phyloP scores from a whole-genome alignment of 257 asterid species.

The Nicotiana paniculata region DNA sequence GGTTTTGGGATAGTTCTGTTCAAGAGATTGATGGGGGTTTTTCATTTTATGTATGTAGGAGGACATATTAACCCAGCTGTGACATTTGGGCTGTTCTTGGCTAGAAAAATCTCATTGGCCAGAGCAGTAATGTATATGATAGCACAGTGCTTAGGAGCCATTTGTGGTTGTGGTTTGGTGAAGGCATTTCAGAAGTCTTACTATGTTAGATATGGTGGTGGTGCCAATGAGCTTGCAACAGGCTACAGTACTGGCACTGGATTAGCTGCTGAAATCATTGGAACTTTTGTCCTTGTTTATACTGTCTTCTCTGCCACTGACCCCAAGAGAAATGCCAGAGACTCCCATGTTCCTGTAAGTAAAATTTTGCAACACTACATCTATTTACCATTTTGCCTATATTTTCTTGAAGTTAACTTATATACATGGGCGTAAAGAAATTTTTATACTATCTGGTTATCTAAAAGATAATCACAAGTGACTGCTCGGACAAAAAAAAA shows the following conservation, averaged over 20 bases:
- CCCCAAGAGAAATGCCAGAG: slow-evolving; percentile 64
- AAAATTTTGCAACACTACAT: background rate
- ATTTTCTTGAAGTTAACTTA: background rate
- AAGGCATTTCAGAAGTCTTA: slow-evolving; percentile 54
- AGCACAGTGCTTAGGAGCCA: slow-evolving; percentile 69
- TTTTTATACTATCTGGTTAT: background rate
- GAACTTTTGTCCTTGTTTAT: slow-evolving; percentile 60
- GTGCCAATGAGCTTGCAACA: slow-evolving; percentile 39
- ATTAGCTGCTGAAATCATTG: slow-evolving; percentile 64
- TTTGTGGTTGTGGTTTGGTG: slow-evolving; percentile 59
- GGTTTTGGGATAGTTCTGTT: background rate
- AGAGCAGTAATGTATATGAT: slow-evolving; percentile 52
- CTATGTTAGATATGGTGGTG: slow-evolving; percentile 49
- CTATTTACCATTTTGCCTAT: background rate
- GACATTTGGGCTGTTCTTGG: slow-evolving; percentile 56
- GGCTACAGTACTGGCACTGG: slow-evolving; percentile 66
- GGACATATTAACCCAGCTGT: slow-evolving; percentile 72
- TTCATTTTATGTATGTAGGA: slow-evolving; percentile 20
- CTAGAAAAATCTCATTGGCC: slow-evolving; percentile 51
- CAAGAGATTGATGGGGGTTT: background rate
- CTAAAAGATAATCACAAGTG: background rate
- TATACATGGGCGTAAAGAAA: too few species aligned
- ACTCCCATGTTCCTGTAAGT: slow-evolving; percentile 70
- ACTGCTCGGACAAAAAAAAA: background rate
- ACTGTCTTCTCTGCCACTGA: slow-evolving; percentile 72